Evolutionary conservation across 805 yeast species (phyloP).

Genomic region (Candida glaebosa): DNA sequence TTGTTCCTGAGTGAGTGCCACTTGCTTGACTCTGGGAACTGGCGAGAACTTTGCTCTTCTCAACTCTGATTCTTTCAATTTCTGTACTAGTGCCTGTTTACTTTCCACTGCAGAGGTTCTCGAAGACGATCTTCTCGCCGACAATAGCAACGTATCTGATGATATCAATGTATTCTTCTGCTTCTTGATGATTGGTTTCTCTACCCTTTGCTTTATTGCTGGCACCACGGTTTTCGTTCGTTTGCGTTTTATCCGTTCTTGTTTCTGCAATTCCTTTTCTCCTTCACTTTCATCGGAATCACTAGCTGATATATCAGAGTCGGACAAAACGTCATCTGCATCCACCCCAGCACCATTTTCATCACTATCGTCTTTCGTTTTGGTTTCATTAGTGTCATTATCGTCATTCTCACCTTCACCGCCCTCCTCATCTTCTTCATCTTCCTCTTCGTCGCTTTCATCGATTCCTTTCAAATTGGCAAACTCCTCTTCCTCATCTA

Average conservation of each 20-base stretch:
- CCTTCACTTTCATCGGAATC: constrained; percentile 68
- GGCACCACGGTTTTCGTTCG: constrained; percentile 24
- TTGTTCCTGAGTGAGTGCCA: constrained; percentile 68
- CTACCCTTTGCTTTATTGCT: constrained; percentile 30
- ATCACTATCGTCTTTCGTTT: constrained; percentile 14
- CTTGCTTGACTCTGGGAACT: constrained; percentile 40
- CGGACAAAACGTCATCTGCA: constrained; percentile 52
- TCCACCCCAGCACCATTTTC: constrained; percentile 19
- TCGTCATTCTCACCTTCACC: constrained; percentile 16
- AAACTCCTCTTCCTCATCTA: constrained; percentile 19
- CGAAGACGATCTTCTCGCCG: constrained; percentile 66
- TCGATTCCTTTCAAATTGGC: constrained; percentile 13
- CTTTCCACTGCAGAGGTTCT: constrained; percentile 75
- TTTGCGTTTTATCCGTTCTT: constrained; percentile 34
- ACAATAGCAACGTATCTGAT: constrained; percentile 49
- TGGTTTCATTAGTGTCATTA: constrained; percentile 6
- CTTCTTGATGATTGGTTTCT: constrained; percentile 27
- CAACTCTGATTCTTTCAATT: constrained; percentile 64
- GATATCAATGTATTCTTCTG: constrained; percentile 18
- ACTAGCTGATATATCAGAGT: constrained; percentile 48
- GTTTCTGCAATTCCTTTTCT: constrained; percentile 55
- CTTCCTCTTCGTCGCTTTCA: constrained; percentile 15
- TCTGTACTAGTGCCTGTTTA: constrained; percentile 72
- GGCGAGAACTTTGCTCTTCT: constrained; percentile 49
- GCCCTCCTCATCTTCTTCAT: constrained; percentile 18